A percentile compares a stretch with the other conserved stretches of the same genome.
Conservation (phyloP, 345 rosid species). For the Sonneratia caseolaris region DNA sequence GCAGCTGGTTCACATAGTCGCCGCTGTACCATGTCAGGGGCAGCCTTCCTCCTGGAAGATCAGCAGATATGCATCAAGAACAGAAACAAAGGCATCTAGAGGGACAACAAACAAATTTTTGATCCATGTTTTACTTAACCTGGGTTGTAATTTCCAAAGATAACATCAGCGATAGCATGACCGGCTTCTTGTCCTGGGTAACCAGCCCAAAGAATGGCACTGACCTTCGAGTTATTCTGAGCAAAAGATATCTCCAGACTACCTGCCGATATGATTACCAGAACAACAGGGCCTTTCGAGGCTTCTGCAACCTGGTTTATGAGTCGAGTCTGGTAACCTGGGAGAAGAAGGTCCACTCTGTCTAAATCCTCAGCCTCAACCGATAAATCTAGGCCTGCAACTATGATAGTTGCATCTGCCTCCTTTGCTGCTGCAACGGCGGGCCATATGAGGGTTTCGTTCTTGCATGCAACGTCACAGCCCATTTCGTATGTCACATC, state of each 20-base stretch:
- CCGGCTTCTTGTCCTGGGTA: conserved; percentile 73
- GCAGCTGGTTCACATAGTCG: conserved; percentile 22
- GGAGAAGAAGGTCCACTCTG: conserved; percentile 37
- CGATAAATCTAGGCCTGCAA: conserved; percentile 35
- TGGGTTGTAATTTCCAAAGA: conserved; percentile 55
- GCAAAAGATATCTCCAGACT: conserved; percentile 44
- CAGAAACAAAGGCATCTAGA: no score
- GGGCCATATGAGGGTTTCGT: conserved; percentile 19
- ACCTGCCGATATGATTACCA: conserved; percentile 55
- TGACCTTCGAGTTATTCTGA: conserved; percentile 21
- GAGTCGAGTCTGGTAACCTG: conserved; percentile 40
- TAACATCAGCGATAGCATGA: conserved; percentile 50
- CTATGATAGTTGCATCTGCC: conserved; percentile 40
- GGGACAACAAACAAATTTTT: no score
- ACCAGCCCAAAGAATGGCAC: conserved; percentile 53
- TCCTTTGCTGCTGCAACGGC: conserved; percentile 26
- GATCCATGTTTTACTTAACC: conserved; percentile 21
- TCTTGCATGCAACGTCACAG: conserved; percentile 37
- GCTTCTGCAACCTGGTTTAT: conserved; percentile 32
- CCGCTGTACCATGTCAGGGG: conserved; percentile 45
- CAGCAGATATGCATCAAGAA: no score
- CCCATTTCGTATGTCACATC: conserved; percentile 26
- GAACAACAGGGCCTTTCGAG: conserved; percentile 44
- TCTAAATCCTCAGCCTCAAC: conserved; percentile 51
- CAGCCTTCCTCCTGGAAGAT: conserved; percentile 38